Evolutionary conservation across 1,139 yeast species (phyloP).

Genomic region (Keqinozyma sinolaborantium): DNA sequence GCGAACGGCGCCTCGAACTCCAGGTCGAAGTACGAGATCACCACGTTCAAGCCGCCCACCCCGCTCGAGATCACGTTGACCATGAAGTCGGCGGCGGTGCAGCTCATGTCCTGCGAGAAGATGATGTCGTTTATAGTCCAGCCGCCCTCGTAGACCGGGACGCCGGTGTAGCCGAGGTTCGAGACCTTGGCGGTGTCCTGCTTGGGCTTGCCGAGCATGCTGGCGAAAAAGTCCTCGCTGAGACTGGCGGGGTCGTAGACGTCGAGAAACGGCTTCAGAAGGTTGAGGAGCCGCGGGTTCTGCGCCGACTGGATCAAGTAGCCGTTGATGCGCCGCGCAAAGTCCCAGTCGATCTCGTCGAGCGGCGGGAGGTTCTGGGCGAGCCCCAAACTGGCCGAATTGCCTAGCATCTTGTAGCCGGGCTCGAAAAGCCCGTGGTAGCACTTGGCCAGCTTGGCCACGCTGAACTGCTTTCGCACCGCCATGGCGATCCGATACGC

Average conservation of each 20-base stretch:
- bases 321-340: slow-evolving; percentile 19
- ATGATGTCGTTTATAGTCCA: slow-evolving; percentile 30
- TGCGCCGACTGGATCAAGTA: slow-evolving; percentile 16
- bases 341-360: slow-evolving; percentile 32
- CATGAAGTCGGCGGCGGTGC: slow-evolving; percentile 35
- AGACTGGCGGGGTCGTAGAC: slow-evolving; percentile 14
- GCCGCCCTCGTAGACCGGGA: slow-evolving; percentile 12
- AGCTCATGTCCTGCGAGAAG: slow-evolving; percentile 37
- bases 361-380: slow-evolving; percentile 28
- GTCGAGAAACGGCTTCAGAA: slow-evolving; percentile 18
- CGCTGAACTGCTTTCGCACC: slow-evolving; percentile 24
- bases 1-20: slow-evolving; percentile 18
- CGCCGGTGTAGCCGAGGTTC: slow-evolving; percentile 32
- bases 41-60: slow-evolving; percentile 33
- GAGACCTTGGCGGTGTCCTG: slow-evolving; percentile 36
- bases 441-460: slow-evolving; percentile 13
- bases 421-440: slow-evolving; percentile 16
- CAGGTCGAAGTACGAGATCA: slow-evolving; percentile 27
- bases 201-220: slow-evolving; percentile 22
- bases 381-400: slow-evolving; percentile 32
- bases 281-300: slow-evolving; percentile 24
- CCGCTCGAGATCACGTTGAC: slow-evolving; percentile 29
- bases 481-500: slow-evolving; percentile 31
- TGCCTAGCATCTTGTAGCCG: slow-evolving; percentile 28
- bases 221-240: slow-evolving; percentile 19